Evolutionary conservation across 2,329 filamentous ascomycete genomes (phyloP).

Genomic region (Fusarium metavorans): DNA sequence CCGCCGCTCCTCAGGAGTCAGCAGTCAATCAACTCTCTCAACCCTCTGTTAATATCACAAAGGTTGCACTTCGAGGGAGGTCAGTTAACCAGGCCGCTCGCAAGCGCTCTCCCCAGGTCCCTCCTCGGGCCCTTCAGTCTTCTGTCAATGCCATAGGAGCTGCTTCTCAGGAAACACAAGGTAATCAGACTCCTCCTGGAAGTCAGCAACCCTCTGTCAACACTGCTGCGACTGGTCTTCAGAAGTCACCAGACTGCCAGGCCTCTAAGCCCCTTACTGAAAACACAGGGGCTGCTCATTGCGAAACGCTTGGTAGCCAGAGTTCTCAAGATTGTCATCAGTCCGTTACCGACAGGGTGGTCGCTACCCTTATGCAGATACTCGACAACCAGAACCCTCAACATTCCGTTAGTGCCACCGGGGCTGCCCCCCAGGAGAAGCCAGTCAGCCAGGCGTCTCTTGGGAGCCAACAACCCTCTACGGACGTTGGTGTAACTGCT

Average conservation of each 20-base stretch:
- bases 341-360: background rate
- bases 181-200: background rate
- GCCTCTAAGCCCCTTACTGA: background rate
- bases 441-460: background rate
- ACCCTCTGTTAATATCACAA: background rate
- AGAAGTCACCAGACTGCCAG: background rate
- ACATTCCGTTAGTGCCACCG: background rate
- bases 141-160: background rate
- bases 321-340: background rate
- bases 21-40: background rate
- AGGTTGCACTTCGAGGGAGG: background rate
- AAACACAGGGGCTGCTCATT: background rate
- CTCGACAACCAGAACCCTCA: background rate
- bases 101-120: background rate
- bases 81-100: background rate
- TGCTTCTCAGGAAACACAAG: background rate
- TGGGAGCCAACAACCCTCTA: background rate
- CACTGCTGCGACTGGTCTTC: background rate
- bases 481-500: background rate
- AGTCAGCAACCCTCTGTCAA: background rate
- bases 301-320: background rate
- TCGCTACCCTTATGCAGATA: background rate
- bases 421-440: background rate
- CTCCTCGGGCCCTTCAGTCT: background rate
- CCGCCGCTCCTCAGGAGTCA: background rate